These are phyloP conservation scores for Blastocystis sp. DNA, from an alignment of 352 stramenopile species.

Conservation along the genomic window DNA sequence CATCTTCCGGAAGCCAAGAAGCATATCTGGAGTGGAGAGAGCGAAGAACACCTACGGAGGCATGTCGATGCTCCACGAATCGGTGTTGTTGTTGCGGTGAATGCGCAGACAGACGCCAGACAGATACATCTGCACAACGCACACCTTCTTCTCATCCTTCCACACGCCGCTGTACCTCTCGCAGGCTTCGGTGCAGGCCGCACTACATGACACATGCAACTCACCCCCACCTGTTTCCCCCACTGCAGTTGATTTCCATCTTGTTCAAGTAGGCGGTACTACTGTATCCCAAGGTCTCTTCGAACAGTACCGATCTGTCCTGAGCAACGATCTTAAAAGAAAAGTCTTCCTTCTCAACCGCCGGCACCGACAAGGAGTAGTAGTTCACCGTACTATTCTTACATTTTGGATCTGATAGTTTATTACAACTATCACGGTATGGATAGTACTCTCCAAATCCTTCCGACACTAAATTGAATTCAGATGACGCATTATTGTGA, in stretches of 20 bases:
- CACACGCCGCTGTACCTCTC: neutral
- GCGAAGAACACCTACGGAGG: neutral
- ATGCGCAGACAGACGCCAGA: slow-evolving; percentile 13
- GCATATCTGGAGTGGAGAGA: neutral
- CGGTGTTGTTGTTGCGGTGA: neutral
- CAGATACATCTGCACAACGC: slow-evolving; percentile 15
- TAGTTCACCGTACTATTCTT: neutral
- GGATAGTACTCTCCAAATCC: slow-evolving; percentile 29
- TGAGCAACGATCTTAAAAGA: neutral
- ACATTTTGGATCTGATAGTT: neutral
- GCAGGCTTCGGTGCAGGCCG: neutral
- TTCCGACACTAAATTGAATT: neutral
- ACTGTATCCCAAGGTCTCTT: neutral
- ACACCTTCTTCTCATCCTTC: neutral
- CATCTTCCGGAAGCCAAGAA: neutral
- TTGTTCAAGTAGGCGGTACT: neutral
- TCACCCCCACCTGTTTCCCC: neutral
- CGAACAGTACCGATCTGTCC: neutral
- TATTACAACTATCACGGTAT: neutral
- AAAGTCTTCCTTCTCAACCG: neutral
- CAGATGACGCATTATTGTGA: neutral
- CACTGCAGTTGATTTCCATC: slow-evolving; percentile 4
- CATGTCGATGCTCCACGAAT: neutral
- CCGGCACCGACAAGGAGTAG: neutral
- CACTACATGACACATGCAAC: neutral